Conservation (phyloP, 2,329 filamentous ascomycete genomes). For the Colletotrichum magnum region DNA sequence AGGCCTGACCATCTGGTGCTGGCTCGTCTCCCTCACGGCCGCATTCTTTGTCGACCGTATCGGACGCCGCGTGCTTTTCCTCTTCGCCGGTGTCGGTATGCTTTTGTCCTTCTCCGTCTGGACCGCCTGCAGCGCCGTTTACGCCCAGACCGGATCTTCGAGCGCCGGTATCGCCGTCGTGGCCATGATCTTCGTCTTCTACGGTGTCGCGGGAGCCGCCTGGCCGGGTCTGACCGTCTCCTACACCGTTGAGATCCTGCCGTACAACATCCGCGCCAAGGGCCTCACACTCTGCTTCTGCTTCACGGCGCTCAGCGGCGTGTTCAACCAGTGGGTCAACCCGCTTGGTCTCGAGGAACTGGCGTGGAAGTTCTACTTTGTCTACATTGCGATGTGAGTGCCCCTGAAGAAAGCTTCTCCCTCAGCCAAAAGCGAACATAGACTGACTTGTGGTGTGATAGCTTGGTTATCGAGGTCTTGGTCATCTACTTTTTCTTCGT, state of each 20-base stretch:
- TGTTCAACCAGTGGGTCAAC: conserved; percentile 58
- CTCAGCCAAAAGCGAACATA: not conserved
- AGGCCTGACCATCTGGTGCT: conserved; percentile 46
- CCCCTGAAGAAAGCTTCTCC: too few relatives aligned
- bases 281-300: conserved; percentile 42
- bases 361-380: conserved; percentile 60
- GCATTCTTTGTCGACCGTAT: conserved; percentile 48
- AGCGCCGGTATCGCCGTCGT: conserved; percentile 36
- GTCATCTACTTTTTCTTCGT: conserved; percentile 58
- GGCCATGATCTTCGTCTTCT: conserved; percentile 40
- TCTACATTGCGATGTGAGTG: conserved; percentile 53
- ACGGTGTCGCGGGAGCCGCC: conserved; percentile 44
- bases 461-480: conserved; percentile 49
- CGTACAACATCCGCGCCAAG: conserved; percentile 35
- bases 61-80: conserved; percentile 45
- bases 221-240: conserved; percentile 61
- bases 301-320: conserved; percentile 43
- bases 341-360: conserved; percentile 58
- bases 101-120: conserved; percentile 46
- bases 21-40: conserved; percentile 44
- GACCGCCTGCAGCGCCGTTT: conserved; percentile 42
- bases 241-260: conserved; percentile 49
- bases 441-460: not conserved
- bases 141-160: conserved; percentile 25
- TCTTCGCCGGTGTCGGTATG: conserved; percentile 44